Evolutionary conservation across 352 stramenopile species (phyloP).

Genomic region (Globisporangium megalacanthum): DNA sequence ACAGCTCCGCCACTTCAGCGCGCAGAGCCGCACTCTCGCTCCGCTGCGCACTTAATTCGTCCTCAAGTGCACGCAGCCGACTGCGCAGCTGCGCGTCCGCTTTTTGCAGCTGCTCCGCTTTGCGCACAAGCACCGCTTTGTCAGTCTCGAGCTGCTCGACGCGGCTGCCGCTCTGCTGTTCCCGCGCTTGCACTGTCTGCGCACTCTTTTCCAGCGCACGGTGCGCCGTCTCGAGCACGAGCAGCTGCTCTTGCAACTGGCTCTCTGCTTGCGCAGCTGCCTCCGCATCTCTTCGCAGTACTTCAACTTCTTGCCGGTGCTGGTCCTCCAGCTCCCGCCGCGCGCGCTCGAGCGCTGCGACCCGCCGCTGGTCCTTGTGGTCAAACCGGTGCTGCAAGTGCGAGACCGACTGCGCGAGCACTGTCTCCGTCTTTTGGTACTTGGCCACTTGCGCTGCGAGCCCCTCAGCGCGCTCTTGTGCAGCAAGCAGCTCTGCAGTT

Average conservation of each 20-base stretch:
- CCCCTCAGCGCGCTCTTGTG: slow-evolving; percentile 38
- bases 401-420: slow-evolving; percentile 56
- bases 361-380: slow-evolving; percentile 54
- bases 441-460: slow-evolving; percentile 40
- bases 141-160: slow-evolving; percentile 50
- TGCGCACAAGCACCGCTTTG: slow-evolving; percentile 60
- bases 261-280: slow-evolving; percentile 20
- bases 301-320: slow-evolving; percentile 21
- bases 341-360: slow-evolving; percentile 30
- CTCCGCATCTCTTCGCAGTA: slow-evolving; percentile 28
- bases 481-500: slow-evolving; percentile 30
- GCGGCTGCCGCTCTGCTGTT: slow-evolving; percentile 21
- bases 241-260: slow-evolving; percentile 27
- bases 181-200: slow-evolving; percentile 13
- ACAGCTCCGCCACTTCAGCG: slow-evolving; percentile 48
- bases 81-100: slow-evolving; percentile 50
- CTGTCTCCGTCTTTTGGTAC: slow-evolving; percentile 77
- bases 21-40: slow-evolving; percentile 30
- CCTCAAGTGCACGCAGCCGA: slow-evolving; percentile 33
- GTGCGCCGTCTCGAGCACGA: slow-evolving; percentile 24
- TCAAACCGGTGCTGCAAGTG: slow-evolving; percentile 64
- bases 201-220: slow-evolving; percentile 23
- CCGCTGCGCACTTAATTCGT: slow-evolving; percentile 30
- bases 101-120: slow-evolving; percentile 55
- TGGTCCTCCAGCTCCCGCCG: slow-evolving; percentile 37